Percentiles rank a stretch among this genome's conserved stretches.
Conservation (phyloP, 805 yeast species). For the Pachysolen tannophilus region DNA sequence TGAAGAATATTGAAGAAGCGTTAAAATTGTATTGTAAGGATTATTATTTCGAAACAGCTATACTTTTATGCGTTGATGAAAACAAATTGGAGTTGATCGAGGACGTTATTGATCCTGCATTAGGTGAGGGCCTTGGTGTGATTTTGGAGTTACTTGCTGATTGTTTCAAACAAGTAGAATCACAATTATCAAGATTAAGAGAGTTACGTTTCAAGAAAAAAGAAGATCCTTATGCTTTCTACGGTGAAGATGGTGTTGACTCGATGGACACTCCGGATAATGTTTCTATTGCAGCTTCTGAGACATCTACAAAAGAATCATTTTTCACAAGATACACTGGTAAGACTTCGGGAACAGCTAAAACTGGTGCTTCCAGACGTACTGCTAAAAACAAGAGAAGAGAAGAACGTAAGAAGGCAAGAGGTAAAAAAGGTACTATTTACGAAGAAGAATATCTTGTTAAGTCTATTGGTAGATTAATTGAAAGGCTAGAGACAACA, state of each 20-base stretch:
- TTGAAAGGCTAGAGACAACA: conserved; percentile 73
- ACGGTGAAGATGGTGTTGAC: conserved; percentile 54
- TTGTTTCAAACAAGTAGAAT: conserved; percentile 74
- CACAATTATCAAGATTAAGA: conserved; percentile 78
- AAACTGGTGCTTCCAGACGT: conserved; percentile 90
- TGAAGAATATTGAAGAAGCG: conserved; percentile 55
- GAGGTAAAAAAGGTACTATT: conserved; percentile 96
- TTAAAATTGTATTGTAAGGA: conserved; percentile 66
- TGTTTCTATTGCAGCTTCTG: conserved; percentile 91
- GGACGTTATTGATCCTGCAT: conserved; percentile 57
- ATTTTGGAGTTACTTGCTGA: conserved; percentile 91
- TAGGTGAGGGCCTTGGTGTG: conserved; percentile 82
- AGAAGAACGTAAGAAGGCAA: conserved; percentile 91
- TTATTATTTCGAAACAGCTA: conserved; percentile 68
- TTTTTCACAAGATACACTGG: conserved; percentile 96
- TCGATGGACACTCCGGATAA: conserved; percentile 80
- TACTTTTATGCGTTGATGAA: conserved; percentile 48
- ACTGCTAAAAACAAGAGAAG: conserved; percentile 90
- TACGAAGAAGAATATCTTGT: conserved; percentile 95
- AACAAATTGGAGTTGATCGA: conserved; percentile 38
- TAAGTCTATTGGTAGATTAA: conserved; percentile 77
- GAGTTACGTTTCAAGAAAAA: conserved; percentile 79
- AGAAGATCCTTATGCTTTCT: conserved; percentile 80
- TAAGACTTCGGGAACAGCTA: conserved; percentile 91
- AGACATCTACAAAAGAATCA: conserved; percentile 86